These are phyloP conservation scores for Berberis vulgaris DNA, from an alignment of 164 flowering plant species.

Conservation along the genomic window DNA sequence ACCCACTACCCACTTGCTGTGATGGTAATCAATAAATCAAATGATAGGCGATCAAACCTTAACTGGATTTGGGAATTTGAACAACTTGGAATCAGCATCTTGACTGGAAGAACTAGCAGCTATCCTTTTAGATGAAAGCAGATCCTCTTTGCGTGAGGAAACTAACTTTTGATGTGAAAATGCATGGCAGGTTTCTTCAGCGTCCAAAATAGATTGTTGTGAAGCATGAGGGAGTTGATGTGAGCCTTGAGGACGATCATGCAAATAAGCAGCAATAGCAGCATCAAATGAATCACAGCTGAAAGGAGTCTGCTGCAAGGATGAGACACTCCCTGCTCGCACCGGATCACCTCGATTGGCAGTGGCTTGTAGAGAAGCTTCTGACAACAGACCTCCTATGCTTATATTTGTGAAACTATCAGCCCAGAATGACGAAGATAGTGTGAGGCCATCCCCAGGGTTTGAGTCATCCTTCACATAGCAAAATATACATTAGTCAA, in stretches of 20 bases:
- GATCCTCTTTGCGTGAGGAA: slow-evolving; percentile 18
- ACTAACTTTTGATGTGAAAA: slow-evolving; percentile 40
- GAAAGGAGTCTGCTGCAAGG: slow-evolving; percentile 23
- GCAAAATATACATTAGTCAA: slow-evolving; percentile 3
- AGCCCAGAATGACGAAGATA: slow-evolving; percentile 28
- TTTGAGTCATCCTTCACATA: slow-evolving; percentile 19
- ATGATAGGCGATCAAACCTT: slow-evolving; percentile 22
- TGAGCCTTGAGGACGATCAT: slow-evolving; percentile 19
- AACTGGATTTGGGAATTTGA: slow-evolving; percentile 15
- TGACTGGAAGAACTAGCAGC: slow-evolving; percentile 14
- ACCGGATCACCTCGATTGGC: slow-evolving; percentile 10
- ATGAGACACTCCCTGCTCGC: slow-evolving; percentile 5
- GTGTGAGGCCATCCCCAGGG: slow-evolving; percentile 8
- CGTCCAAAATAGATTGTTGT: slow-evolving; percentile 50
- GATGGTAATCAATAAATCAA: neutral
- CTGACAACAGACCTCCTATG: slow-evolving; percentile 70
- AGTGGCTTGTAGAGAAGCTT: slow-evolving; percentile 52
- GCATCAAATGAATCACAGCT: slow-evolving; percentile 54
- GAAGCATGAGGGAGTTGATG: slow-evolving; percentile 17
- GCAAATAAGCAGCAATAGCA: slow-evolving; percentile 25
- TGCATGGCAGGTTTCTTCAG: slow-evolving; percentile 74
- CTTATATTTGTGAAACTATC: slow-evolving; percentile 48
- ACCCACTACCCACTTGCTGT: neutral
- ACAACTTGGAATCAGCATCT: slow-evolving; percentile 19
- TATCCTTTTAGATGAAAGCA: slow-evolving; percentile 11